These are phyloP conservation scores for Didymosphaeria variabile DNA, from an alignment of 2,329 filamentous ascomycete species.

Conservation along the genomic window DNA sequence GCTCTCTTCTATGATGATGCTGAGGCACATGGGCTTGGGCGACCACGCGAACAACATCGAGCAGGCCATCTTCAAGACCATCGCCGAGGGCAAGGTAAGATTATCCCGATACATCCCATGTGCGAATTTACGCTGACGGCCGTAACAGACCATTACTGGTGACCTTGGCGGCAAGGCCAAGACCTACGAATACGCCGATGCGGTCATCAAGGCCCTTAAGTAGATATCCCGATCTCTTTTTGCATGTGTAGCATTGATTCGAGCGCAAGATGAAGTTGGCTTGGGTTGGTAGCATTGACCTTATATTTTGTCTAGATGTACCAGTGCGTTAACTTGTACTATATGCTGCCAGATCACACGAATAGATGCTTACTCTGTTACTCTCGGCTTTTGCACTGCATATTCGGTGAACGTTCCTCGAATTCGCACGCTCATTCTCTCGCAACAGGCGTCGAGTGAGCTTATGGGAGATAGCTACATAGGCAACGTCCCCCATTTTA, in stretches of 20 bases:
- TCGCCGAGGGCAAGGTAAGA: constrained; percentile 89
- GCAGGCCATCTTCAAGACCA: constrained; percentile 91
- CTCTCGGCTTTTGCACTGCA: neutral
- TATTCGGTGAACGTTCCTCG: neutral
- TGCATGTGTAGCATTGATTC: constrained; percentile 21
- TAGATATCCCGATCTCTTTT: constrained; percentile 34
- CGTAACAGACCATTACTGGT: constrained; percentile 76
- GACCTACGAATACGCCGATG: constrained; percentile 91
- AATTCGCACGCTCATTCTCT: neutral
- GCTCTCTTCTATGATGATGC: constrained; percentile 98
- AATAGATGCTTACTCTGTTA: constrained; percentile 22
- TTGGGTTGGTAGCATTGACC: constrained; percentile 35
- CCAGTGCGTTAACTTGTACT: constrained; percentile 45
- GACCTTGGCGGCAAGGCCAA: constrained; percentile 96
- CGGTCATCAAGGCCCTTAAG: constrained; percentile 78
- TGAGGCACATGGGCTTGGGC: constrained; percentile 94
- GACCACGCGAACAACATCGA: constrained; percentile 88
- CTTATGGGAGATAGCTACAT: too few species aligned
- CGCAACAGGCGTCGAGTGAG: too few species aligned
- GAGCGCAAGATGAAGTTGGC: constrained; percentile 34
- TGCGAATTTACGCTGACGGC: constrained; percentile 24
- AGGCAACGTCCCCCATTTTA: too few species aligned
- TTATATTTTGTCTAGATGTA: constrained; percentile 52
- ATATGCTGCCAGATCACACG: constrained; percentile 37
- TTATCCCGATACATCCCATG: neutral